A percentile compares a stretch with the other conserved stretches of the same genome.
Evolutionary conservation across 768 basidiomycete genomes (phyloP).

Genomic region (Russula compacta): DNA sequence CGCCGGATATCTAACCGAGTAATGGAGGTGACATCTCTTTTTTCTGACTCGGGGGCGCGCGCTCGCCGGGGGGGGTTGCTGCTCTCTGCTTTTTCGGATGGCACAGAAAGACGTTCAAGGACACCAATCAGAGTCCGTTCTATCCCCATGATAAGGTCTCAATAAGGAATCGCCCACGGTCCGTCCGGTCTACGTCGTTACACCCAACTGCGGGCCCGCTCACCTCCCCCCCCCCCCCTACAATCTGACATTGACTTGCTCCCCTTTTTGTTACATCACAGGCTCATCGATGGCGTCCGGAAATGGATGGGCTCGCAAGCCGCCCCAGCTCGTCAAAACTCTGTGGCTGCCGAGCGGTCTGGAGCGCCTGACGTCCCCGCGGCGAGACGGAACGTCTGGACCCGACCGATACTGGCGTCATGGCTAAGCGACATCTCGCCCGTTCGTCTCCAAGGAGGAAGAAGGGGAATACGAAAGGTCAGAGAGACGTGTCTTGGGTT

Average conservation of each 20-base stretch:
- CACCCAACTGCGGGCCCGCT: background rate
- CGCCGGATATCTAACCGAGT: background rate
- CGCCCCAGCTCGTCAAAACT: constrained; percentile 11
- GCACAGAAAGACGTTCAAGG: constrained; percentile 59
- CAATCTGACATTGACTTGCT: no score
- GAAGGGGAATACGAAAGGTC: constrained; percentile 19
- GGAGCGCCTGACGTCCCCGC: background rate
- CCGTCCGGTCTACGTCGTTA: background rate
- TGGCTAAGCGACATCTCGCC: constrained; percentile 12
- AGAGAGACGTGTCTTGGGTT: background rate
- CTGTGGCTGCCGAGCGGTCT: background rate
- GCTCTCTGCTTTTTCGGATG: background rate
- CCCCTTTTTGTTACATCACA: constrained; percentile 26
- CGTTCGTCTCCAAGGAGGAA: constrained; percentile 18
- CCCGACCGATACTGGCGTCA: constrained; percentile 9
- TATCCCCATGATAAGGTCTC: constrained; percentile 39
- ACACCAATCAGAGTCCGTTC: constrained; percentile 70
- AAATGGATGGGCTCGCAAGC: constrained; percentile 63
- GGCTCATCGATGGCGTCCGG: constrained; percentile 70
- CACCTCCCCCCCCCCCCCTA: background rate
- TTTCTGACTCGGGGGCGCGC: no score
- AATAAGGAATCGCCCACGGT: constrained; percentile 32
- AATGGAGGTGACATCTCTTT: no score
- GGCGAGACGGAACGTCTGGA: constrained; percentile 12
- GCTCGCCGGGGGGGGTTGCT: background rate